These are phyloP conservation scores for Tricholoma hemisulphureum DNA, from an alignment of 768 basidiomycete species.

Conservation along the genomic window DNA sequence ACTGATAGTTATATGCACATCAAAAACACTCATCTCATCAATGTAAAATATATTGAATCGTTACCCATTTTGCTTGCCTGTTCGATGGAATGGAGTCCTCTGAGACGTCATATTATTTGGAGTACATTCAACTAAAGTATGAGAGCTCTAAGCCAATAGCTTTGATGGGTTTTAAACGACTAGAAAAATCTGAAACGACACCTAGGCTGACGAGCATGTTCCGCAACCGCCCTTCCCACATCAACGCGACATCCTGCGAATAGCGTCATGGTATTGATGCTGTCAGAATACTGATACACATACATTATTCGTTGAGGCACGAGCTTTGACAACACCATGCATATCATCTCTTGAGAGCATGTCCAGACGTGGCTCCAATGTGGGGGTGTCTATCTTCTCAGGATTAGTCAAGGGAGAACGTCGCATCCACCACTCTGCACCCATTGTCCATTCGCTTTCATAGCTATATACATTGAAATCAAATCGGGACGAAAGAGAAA, in stretches of 20 bases:
- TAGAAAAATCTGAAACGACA: constrained; percentile 86
- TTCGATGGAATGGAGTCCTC: neutral
- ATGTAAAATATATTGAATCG: constrained; percentile 18
- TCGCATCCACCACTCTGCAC: constrained; percentile 94
- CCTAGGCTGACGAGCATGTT: constrained; percentile 90
- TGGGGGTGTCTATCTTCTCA: constrained; percentile 15
- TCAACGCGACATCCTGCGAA: constrained; percentile 75
- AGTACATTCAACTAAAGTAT: constrained; percentile 66
- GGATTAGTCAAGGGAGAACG: constrained; percentile 41
- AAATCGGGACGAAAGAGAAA: constrained; percentile 85
- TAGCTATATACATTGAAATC: constrained; percentile 98
- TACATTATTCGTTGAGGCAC: constrained; percentile 87
- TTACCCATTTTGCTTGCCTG: neutral
- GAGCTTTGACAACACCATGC: constrained; percentile 84
- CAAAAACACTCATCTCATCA: constrained; percentile 2
- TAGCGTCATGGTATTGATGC: neutral
- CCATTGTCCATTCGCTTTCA: constrained; percentile 94
- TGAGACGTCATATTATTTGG: neutral
- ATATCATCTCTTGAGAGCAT: constrained; percentile 38
- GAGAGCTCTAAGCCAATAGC: constrained; percentile 91
- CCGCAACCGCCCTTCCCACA: constrained; percentile 92
- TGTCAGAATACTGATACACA: constrained; percentile 24
- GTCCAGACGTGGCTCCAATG: constrained; percentile 10
- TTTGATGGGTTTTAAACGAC: constrained; percentile 81
- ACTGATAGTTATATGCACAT: neutral